A percentile compares a stretch with the other conserved stretches of the same genome.
phyloP scores from a whole-genome alignment of 2,329 filamentous ascomycete genomes.

The Xylariaceae sp. region DNA sequence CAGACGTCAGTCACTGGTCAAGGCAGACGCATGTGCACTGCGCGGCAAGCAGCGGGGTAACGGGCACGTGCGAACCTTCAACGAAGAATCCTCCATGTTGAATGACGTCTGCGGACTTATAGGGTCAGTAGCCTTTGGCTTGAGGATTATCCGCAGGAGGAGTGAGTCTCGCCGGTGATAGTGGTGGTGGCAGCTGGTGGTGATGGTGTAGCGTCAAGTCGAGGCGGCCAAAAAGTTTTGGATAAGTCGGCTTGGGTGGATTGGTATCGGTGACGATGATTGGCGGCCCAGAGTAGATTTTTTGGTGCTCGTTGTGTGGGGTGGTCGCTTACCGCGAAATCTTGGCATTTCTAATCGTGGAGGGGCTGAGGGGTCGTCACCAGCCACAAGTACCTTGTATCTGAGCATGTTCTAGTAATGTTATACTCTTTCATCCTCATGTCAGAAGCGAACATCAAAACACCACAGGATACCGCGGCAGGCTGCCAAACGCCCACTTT shows the following conservation, averaged over 20 bases:
- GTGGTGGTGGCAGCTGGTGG: neutral
- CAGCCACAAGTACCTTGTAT: neutral
- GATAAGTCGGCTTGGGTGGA: slow-evolving; percentile 5
- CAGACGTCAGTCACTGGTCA: slow-evolving; percentile 14
- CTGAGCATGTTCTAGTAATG: too few relatives aligned
- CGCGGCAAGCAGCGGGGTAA: slow-evolving; percentile 2
- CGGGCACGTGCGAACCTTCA: slow-evolving; percentile 42
- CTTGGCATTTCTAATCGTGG: too few relatives aligned
- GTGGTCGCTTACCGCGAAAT: slow-evolving; percentile 12
- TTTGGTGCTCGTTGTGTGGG: slow-evolving; percentile 15
- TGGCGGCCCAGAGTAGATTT: slow-evolving; percentile 9
- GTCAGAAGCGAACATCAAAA: too few relatives aligned
- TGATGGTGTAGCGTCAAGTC: neutral
- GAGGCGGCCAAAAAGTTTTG: slow-evolving; percentile 15
- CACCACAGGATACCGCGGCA: too few relatives aligned
- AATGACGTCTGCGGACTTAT: neutral
- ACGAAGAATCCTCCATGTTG: slow-evolving; percentile 36
- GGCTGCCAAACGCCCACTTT: too few relatives aligned
- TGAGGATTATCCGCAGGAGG: neutral
- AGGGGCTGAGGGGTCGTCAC: neutral
- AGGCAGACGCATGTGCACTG: slow-evolving; percentile 12
- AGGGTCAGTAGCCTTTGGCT: neutral
- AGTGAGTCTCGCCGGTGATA: neutral
- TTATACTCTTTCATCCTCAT: too few relatives aligned
- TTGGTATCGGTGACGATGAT: slow-evolving; percentile 4